A percentile compares a stretch with the other conserved stretches of the same genome.
Conservation (phyloP, 2,329 filamentous ascomycete species). For the Penicillium aurantiogriseum region DNA sequence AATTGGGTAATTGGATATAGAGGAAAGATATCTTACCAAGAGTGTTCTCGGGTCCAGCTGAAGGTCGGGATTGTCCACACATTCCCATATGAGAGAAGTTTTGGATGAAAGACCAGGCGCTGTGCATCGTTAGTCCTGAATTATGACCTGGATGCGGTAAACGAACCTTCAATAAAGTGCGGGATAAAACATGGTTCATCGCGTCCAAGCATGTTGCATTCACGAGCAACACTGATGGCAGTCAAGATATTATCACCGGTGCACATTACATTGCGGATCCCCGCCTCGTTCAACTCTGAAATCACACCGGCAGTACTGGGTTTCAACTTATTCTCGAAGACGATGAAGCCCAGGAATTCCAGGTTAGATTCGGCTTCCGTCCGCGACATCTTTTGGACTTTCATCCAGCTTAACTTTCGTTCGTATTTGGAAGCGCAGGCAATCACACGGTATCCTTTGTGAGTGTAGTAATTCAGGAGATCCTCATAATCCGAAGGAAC, state of each 20-base stretch:
- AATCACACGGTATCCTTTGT: conserved; percentile 94
- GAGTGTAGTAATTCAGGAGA: conserved; percentile 83
- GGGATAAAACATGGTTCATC: conserved; percentile 90
- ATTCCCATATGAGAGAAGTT: conserved; percentile 81
- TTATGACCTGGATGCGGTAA: background rate
- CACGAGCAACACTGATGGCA: conserved; percentile 89
- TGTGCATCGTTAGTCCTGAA: conserved; percentile 30
- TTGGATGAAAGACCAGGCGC: conserved; percentile 72
- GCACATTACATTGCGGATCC: conserved; percentile 90
- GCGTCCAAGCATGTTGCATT: conserved; percentile 78
- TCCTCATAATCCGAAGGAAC: conserved; percentile 89
- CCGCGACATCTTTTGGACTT: conserved; percentile 89
- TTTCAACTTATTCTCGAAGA: conserved; percentile 98
- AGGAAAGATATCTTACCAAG: conserved; percentile 48
- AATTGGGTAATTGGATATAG: background rate
- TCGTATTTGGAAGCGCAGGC: conserved; percentile 89
- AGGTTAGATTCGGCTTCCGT: conserved; percentile 78
- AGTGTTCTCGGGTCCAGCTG: conserved; percentile 77
- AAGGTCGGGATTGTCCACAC: conserved; percentile 81
- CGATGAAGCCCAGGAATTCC: conserved; percentile 91
- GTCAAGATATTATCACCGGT: conserved; percentile 98
- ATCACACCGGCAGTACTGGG: conserved; percentile 78
- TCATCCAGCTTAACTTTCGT: conserved; percentile 85
- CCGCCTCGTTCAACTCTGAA: conserved; percentile 75
- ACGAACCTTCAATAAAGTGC: conserved; percentile 71